phyloP scores from a whole-genome alignment of 208 protist genomes.

The Trypanosomatidae sp. region DNA sequence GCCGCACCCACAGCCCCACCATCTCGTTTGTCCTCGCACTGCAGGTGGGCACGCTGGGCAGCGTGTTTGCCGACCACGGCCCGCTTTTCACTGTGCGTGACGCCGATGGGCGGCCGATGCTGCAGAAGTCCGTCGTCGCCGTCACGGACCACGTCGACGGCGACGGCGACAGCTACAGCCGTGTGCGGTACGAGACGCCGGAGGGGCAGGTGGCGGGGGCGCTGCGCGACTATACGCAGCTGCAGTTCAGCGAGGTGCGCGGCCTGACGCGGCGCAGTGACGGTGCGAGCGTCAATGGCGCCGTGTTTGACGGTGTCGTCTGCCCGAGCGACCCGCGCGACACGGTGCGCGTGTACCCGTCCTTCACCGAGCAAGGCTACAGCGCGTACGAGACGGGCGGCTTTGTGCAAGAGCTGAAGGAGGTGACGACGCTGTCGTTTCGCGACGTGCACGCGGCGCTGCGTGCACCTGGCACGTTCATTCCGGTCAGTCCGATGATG shows the following conservation, averaged over 20 bases:
- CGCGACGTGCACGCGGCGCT: constrained; percentile 42
- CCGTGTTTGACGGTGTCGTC: constrained; percentile 57
- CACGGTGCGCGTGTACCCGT: constrained; percentile 78
- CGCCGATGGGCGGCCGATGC: constrained; percentile 57
- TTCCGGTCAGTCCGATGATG: constrained; percentile 77
- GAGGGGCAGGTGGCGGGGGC: constrained; percentile 73
- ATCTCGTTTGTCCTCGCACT: constrained; percentile 76
- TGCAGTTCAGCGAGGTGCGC: constrained; percentile 78
- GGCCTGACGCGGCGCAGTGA: constrained; percentile 28
- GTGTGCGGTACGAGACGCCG: constrained; percentile 71
- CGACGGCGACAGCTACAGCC: constrained; percentile 41
- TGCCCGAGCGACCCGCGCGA: constrained; percentile 57
- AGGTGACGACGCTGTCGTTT: constrained; percentile 37
- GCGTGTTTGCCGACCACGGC: constrained; percentile 79
- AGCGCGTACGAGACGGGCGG: constrained; percentile 63
- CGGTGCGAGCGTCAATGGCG: constrained; percentile 53
- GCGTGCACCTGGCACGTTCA: constrained; percentile 39
- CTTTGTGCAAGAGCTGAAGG: constrained; percentile 79
- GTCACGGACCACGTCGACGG: constrained; percentile 42
- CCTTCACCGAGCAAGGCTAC: constrained; percentile 57
- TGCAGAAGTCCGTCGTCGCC: constrained; percentile 65
- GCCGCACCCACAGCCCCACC: constrained; percentile 21
- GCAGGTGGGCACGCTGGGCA: constrained; percentile 47
- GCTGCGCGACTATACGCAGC: constrained; percentile 70
- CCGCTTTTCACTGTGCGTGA: constrained; percentile 65